Conservation (phyloP, 768 basidiomycete genomes). For the Epithele typhae region DNA sequence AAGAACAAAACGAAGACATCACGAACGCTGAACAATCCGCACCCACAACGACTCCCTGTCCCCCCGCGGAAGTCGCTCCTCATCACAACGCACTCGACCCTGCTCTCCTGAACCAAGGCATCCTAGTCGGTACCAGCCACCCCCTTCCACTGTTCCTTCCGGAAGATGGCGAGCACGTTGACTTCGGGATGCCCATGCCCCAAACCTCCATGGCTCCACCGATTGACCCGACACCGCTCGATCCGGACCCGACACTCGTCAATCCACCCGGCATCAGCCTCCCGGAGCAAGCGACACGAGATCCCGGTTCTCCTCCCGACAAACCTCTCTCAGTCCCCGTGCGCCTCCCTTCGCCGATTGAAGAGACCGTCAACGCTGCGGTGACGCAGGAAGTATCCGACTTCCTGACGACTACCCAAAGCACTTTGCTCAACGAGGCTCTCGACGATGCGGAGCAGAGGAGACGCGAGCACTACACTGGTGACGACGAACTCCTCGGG, state of each 20-base stretch:
- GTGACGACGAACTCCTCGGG: constrained; percentile 58
- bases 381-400: constrained; percentile 68
- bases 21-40: constrained; percentile 17
- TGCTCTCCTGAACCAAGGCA: constrained; percentile 59
- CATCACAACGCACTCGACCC: constrained; percentile 38
- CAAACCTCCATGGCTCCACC: constrained; percentile 39
- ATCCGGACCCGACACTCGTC: neutral
- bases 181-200: constrained; percentile 44
- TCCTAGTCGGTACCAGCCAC: constrained; percentile 52
- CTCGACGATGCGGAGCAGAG: constrained; percentile 65
- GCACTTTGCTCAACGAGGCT: constrained; percentile 53
- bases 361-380: constrained; percentile 56
- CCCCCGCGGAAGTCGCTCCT: constrained; percentile 13
- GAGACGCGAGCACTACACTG: constrained; percentile 47
- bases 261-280: neutral
- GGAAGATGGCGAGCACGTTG: constrained; percentile 34
- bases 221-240: constrained; percentile 1
- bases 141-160: constrained; percentile 30
- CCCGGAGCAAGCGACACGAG: constrained; percentile 27
- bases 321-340: constrained; percentile 1
- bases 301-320: constrained; percentile 8
- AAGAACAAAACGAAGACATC: constrained; percentile 33
- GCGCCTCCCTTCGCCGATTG: constrained; percentile 35
- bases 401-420: constrained; percentile 59
- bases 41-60: constrained; percentile 16